phyloP scores from a whole-genome alignment of 345 rosid species.

The Dipteronia dyeriana region DNA sequence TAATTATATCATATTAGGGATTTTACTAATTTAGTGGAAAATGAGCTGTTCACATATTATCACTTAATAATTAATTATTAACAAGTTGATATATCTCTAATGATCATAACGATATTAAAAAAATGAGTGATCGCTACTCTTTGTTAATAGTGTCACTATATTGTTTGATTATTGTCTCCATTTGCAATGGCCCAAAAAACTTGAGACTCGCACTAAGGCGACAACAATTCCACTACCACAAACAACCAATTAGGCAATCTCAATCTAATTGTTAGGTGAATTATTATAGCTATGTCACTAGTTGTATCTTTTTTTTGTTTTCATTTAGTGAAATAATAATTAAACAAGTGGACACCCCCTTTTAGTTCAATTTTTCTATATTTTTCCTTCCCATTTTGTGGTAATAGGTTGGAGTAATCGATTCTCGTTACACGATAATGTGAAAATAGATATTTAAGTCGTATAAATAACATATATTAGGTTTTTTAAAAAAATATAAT shows the following conservation, averaged over 20 bases:
- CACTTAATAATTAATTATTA: not conserved
- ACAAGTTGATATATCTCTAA: not conserved
- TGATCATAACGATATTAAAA: not conserved
- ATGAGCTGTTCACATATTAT: not conserved
- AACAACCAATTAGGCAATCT: not conserved
- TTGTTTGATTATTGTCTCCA: conserved; percentile 3
- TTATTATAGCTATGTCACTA: conserved; percentile 15
- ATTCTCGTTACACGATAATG: too few species aligned
- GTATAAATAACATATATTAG: too few species aligned
- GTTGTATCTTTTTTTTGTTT: not conserved
- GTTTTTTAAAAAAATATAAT: too few species aligned
- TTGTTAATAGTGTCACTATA: not conserved
- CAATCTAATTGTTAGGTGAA: not conserved
- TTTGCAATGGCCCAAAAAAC: not conserved
- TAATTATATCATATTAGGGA: not conserved
- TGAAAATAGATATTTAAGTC: too few species aligned
- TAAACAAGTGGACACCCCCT: too few species aligned
- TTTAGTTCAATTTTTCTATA: too few species aligned
- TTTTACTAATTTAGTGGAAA: not conserved
- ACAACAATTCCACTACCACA: conserved; percentile 9
- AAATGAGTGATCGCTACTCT: not conserved
- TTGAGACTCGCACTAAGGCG: conserved; percentile 6
- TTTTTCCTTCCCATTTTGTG: too few species aligned
- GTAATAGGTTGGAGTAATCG: too few species aligned
- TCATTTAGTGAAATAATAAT: not conserved